Conservation (phyloP, 495 filamentous ascomycete genomes). For the Copromyces sp. region DNA sequence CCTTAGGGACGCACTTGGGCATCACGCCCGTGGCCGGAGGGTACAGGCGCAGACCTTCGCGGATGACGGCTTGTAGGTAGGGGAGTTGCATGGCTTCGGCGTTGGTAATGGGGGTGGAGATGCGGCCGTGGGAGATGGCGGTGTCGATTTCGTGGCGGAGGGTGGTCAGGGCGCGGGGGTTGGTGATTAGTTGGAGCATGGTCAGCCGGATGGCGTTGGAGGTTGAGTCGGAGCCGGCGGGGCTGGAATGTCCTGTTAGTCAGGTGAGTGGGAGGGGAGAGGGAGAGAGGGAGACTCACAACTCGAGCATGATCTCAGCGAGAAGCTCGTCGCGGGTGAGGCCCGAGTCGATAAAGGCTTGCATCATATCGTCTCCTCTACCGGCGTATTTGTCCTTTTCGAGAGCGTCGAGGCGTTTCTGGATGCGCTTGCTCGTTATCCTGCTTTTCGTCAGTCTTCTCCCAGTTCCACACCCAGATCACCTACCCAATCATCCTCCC, state of each 20-base stretch:
- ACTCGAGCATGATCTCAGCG: constrained; percentile 9
- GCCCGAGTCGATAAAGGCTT: constrained; percentile 31
- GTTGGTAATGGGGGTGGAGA: constrained; percentile 21
- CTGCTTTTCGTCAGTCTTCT: constrained; percentile 3
- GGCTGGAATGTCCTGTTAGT: constrained; percentile 4
- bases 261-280: background rate
- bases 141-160: constrained; percentile 48
- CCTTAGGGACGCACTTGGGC: constrained; percentile 33
- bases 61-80: constrained; percentile 35
- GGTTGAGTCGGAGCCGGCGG: constrained; percentile 46
- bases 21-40: constrained; percentile 27
- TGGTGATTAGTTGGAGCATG: constrained; percentile 40
- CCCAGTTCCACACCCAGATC: too few relatives aligned
- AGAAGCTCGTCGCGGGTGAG: constrained; percentile 19
- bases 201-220: constrained; percentile 44
- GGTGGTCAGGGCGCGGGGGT: constrained; percentile 34
- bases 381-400: background rate
- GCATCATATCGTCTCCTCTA: constrained; percentile 26
- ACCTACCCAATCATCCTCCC: constrained; percentile 19
- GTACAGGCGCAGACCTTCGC: constrained; percentile 33
- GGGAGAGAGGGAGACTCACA: constrained; percentile 1
- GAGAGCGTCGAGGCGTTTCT: constrained; percentile 8
- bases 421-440: constrained; percentile 8
- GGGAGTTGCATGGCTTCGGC: constrained; percentile 31
- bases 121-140: background rate